Evolutionary conservation across 2,329 filamentous ascomycete species (phyloP), one percentile per base, ranked within the genome.

Genomic region (Botryotinia narcissicola): DNA sequence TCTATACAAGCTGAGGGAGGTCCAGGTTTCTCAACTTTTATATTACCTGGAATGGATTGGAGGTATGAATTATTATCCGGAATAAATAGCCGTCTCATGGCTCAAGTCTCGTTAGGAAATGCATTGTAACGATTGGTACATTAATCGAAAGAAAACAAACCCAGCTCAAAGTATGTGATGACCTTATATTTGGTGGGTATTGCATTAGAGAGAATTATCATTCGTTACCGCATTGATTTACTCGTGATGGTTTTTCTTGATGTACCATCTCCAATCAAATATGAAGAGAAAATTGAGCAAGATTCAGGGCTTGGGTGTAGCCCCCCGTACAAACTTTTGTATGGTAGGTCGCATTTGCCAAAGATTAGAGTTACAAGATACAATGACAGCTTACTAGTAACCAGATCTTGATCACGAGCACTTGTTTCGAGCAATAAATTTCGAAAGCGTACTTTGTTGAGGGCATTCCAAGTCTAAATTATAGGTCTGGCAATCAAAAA

Each of bases 1-100:
- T 77, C 73, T 61, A 77, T 74, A 77, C 73, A 78, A 71, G 35
- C 35, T 68, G 66, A 68, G 66, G 66, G 48, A 57, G 35, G 48
- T 37, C 66, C 66, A 57, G 66, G 66, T 68, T 68, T 57, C 66
- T 54, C 46, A 67, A 67, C 16, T 57, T 40, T 68, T 68, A 68
- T 42, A 68, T 57, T 40, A 57, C 66, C 66, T 68, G 66, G 48
- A 73, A 57, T 32, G 70, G 67, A 40, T 57, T 25, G 42, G 70
- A 66, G 62, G 61, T 59, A 32, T 61, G 37, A 22, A 54, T 51
- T 71, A 62, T 51, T 67, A 54, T 44, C 62, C 70, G 70, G 57
- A 60, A 32, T 32, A 61, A 51, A 54, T 69, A n/a, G 35, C 44
- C 18, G 48, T 63, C 32, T 64, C 25, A 66, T 35, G 46, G 60